Evolutionary conservation across 257 asterid species (phyloP).

Genomic region (Leonotis leonurus): DNA sequence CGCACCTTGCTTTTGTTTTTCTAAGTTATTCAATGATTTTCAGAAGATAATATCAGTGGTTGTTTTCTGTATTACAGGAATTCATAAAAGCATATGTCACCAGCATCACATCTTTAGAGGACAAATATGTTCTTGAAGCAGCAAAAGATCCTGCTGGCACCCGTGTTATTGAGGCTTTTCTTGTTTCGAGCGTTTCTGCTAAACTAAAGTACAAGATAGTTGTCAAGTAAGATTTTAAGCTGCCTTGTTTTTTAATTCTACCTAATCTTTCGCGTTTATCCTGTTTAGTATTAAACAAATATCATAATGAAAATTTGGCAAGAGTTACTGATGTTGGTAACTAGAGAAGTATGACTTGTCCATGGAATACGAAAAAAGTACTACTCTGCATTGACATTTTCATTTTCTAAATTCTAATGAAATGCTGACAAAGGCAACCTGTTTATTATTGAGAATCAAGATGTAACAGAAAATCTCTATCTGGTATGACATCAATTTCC

Average conservation of each 20-base stretch:
- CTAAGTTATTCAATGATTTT: not conserved
- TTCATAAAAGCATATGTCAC: constrained; percentile 49
- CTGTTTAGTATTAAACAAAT: too few species aligned
- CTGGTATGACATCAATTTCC: not conserved
- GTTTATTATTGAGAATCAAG: not conserved
- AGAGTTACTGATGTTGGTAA: not conserved
- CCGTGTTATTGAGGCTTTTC: constrained; percentile 89
- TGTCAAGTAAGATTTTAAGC: constrained; percentile 48
- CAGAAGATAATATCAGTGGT: not conserved
- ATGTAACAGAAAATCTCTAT: not conserved
- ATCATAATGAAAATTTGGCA: too few species aligned
- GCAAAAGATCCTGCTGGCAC: constrained; percentile 76
- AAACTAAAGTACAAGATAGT: constrained; percentile 72
- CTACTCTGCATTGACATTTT: not conserved
- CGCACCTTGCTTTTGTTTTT: not conserved
- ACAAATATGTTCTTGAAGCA: constrained; percentile 49
- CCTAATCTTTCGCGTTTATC: not conserved
- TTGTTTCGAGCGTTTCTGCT: constrained; percentile 54
- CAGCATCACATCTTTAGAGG: constrained; percentile 74
- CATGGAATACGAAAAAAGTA: too few species aligned
- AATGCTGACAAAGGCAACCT: not conserved
- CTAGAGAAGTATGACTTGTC: not conserved
- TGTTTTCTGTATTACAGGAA: constrained; percentile 40
- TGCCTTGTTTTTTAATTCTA: constrained; percentile 10
- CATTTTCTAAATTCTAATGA: not conserved